Base-by-base conservation (phyloP, 139 green algal genomes). In the Chlamydomonas asymmetrica region DNA sequence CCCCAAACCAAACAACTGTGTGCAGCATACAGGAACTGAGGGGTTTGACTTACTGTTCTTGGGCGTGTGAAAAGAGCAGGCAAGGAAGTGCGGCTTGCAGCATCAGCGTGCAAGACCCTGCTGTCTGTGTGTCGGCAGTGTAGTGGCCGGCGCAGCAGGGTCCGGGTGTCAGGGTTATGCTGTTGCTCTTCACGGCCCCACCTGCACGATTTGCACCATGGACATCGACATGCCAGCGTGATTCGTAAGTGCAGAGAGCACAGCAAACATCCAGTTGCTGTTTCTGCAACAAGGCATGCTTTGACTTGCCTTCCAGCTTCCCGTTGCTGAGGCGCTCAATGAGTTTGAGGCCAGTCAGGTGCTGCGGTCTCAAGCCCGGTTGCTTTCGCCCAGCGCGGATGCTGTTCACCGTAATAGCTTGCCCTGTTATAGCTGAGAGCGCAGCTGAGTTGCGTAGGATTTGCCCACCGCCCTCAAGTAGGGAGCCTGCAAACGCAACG, bases 51-150 rank as follows among this genome's bases (percentile, higher is more conserved):
- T n/a, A n/a, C n/a, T n/a, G n/a, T n/a, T n/a, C n/a, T n/a, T n/a
- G n/a, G n/a, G n/a, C n/a, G n/a, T n/a, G n/a, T n/a, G n/a, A n/a
- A 81, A 80, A 80, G 43, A 91, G 37, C 61, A 94, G 57, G 54
- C 68, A 82, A 39, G 84, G 80, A 39, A 92, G 75, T 29, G 84
- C 78, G 39, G 81, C 82, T 83, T 96, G 91, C 38, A 82, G 86
- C 63, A 97, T 81, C 38, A 97, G 84, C 16, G 81, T 92, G 79
- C 89, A 94, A 79, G 83, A 92, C 41, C 91, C 92, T 9, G 92
- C 92, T 0, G 92, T 96, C 8, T 71, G 34, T 5, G 90, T 94
- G 77, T 97, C 90, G 5, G 71, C 91, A 0, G 39, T 35, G 56
- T 86, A 82, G 10, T 52, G 29, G 5, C 86, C 82, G 13, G 50